phyloP scores from a whole-genome alignment of 257 asterid genomes.

The Lavandula angustifolia region DNA sequence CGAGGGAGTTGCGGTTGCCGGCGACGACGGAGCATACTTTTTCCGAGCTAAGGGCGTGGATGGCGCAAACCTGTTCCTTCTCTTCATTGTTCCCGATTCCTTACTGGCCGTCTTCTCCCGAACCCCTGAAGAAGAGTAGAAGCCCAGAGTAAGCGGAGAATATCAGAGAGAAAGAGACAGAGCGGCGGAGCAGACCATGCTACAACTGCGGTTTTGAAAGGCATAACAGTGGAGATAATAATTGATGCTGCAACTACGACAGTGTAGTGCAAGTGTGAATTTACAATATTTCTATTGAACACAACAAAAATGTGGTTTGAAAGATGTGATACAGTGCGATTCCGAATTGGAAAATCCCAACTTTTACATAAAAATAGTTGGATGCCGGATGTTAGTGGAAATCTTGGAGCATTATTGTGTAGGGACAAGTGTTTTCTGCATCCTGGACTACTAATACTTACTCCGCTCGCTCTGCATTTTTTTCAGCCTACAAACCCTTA shows the following conservation, averaged over 20 bases:
- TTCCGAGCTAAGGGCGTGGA: constrained; percentile 57
- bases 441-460: not conserved
- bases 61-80: constrained; percentile 74
- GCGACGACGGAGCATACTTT: constrained; percentile 75
- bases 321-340: constrained; percentile 12
- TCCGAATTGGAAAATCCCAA: constrained; percentile 3
- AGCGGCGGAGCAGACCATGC: constrained; percentile 60
- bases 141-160: constrained; percentile 14
- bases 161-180: constrained; percentile 3
- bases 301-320: too few relatives aligned
- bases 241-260: constrained; percentile 19
- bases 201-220: constrained; percentile 64
- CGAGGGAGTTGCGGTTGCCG: constrained; percentile 96
- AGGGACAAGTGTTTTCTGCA: constrained; percentile 3
- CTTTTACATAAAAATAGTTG: not conserved
- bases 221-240: constrained; percentile 40
- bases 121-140: constrained; percentile 65
- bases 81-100: constrained; percentile 86
- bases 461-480: too few relatives aligned
- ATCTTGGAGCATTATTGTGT: not conserved
- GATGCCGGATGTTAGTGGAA: not conserved
- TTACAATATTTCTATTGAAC: not conserved
- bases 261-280: constrained; percentile 2
- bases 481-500: too few relatives aligned
- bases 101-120: constrained; percentile 97